Conservation (phyloP, 106 monocot genomes). For the Acorus gramineus region DNA sequence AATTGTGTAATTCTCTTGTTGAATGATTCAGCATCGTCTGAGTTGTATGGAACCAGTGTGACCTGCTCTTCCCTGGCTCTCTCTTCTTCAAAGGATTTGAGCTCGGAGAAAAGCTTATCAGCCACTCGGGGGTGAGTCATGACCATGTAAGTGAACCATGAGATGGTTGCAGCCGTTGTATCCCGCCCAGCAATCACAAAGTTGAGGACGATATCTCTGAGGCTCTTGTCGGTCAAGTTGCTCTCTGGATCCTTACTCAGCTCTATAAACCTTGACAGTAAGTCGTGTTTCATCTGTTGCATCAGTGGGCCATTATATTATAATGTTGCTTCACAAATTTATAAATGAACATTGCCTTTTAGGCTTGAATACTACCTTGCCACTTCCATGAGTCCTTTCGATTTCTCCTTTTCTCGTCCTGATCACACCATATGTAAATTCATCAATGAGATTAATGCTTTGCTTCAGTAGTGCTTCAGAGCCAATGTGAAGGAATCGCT, state of each 20-base stretch:
- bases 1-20: slow-evolving; percentile 36
- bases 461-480: slow-evolving; percentile 51
- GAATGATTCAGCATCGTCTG: slow-evolving; percentile 28
- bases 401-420: slow-evolving; percentile 62
- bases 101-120: slow-evolving; percentile 52
- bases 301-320: neutral
- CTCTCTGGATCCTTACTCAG: slow-evolving; percentile 41
- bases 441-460: slow-evolving; percentile 64
- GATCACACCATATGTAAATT: slow-evolving; percentile 77
- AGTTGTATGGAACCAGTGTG: slow-evolving; percentile 8
- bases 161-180: slow-evolving; percentile 79
- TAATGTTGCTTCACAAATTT: neutral
- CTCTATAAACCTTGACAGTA: slow-evolving; percentile 92
- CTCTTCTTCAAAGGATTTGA: slow-evolving; percentile 44
- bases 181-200: slow-evolving; percentile 85
- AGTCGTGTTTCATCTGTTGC: slow-evolving; percentile 67
- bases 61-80: slow-evolving; percentile 40
- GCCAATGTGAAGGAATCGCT: slow-evolving; percentile 48
- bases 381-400: slow-evolving; percentile 8
- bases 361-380: slow-evolving; percentile 20
- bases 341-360: neutral
- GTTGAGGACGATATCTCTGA: slow-evolving; percentile 79
- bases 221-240: slow-evolving; percentile 54
- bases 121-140: slow-evolving; percentile 43
- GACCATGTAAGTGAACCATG: slow-evolving; percentile 83